Conservation (phyloP, 805 yeast species). For the Metschnikowia gruessii region DNA sequence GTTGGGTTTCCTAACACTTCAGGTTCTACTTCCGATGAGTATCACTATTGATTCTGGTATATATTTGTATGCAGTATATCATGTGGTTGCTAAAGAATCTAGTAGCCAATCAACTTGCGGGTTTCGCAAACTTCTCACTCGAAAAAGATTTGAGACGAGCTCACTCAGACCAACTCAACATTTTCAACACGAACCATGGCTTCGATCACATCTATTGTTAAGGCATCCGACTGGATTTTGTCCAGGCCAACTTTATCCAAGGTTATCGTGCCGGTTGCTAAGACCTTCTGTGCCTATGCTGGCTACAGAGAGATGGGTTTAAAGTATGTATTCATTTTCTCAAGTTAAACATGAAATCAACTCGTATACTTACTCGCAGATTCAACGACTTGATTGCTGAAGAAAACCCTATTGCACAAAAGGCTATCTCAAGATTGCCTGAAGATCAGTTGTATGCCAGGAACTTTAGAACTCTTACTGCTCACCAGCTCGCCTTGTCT, state of each 20-base stretch:
- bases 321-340: conserved; percentile 36
- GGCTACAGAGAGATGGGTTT: conserved; percentile 97
- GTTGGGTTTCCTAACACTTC: conserved; percentile 67
- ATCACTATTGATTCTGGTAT: conserved; percentile 47
- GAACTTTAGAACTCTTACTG: conserved; percentile 86
- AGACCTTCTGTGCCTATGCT: conserved; percentile 64
- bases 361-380: conserved; percentile 33
- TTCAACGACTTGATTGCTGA: conserved; percentile 85
- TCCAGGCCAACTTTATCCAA: conserved; percentile 76
- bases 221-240: conserved; percentile 73
- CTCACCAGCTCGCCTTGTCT: conserved; percentile 81
- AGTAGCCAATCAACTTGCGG: conserved; percentile 15
- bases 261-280: conserved; percentile 76
- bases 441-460: conserved; percentile 82
- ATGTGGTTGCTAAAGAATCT: background rate
- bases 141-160: conserved; percentile 3
- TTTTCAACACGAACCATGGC: conserved; percentile 38
- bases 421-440: conserved; percentile 86
- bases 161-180: background rate
- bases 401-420: conserved; percentile 83
- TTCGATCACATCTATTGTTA: conserved; percentile 66
- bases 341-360: background rate
- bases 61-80: conserved; percentile 4
- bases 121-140: conserved; percentile 13
- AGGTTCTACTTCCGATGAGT: conserved; percentile 57